phyloP scores from a whole-genome alignment of 2,329 filamentous ascomycete species.

The Microdochium nivale region DNA sequence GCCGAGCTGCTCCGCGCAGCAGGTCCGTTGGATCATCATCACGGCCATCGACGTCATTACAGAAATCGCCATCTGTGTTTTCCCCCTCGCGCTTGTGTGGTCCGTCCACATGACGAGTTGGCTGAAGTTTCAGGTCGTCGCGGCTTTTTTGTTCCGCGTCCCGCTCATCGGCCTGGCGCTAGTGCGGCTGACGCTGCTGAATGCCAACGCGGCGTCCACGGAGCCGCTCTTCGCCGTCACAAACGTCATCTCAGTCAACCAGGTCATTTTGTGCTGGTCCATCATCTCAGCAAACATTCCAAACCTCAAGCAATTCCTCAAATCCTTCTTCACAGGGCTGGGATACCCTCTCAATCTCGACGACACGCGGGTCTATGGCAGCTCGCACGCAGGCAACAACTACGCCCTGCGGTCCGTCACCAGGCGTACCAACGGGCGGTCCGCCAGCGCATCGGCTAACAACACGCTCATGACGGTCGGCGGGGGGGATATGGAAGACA shows the following conservation, averaged over 20 bases:
- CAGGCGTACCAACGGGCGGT: background rate
- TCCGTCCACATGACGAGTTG: slow-evolving; percentile 8
- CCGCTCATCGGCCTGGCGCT: slow-evolving; percentile 7
- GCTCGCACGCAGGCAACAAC: slow-evolving; percentile 3
- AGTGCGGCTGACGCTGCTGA: slow-evolving; percentile 6
- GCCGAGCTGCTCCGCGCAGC: background rate
- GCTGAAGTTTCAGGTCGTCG: slow-evolving; percentile 9
- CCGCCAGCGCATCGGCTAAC: background rate
- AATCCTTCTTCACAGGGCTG: slow-evolving; percentile 9
- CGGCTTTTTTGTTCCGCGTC: slow-evolving; percentile 12
- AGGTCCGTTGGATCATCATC: background rate
- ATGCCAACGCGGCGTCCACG: slow-evolving; percentile 2
- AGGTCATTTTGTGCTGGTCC: slow-evolving; percentile 10
- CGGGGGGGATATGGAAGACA: background rate
- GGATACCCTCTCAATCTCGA: background rate
- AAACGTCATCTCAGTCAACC: slow-evolving; percentile 8
- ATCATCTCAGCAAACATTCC: slow-evolving; percentile 13
- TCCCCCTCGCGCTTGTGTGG: slow-evolving; percentile 7
- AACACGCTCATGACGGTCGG: background rate
- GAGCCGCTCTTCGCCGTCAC: slow-evolving; percentile 9
- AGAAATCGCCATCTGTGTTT: slow-evolving; percentile 8
- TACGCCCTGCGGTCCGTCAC: slow-evolving; percentile 4
- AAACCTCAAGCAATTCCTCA: slow-evolving; percentile 13
- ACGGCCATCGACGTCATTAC: slow-evolving; percentile 4
- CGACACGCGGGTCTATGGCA: slow-evolving; percentile 2